Base-by-base conservation (phyloP, 495 filamentous ascomycete genomes). In the Aspergillus homomorphus region DNA sequence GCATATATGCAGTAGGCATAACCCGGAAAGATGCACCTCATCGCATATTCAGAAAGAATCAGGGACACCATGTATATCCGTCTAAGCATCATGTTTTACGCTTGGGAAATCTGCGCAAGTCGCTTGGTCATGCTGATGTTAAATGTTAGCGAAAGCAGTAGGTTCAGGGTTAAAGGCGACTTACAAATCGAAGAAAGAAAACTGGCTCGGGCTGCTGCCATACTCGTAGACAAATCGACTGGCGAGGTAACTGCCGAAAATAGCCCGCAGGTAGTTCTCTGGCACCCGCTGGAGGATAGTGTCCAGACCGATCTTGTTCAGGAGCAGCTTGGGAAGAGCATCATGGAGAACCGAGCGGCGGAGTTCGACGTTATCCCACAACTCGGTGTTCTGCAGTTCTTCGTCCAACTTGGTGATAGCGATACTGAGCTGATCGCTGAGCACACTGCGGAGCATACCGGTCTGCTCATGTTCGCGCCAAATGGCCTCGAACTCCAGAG, bases 181-280 rank as follows among this genome's bases (percentile, higher is more conserved):
- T 84, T 80, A 96, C 91, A 98, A 98, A 65, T 95, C 89, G 75
- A 96, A 98, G 82, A 98, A 98, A 8, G 94, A 90, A 77, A 98
- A 97, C 68, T 97, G 95, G 78, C 87, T 93, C 4, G 94, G 92
- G 62, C 82, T 84, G 76, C 91, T 93, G 69, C 94, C 94, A 71
- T 89, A 91, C 69, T 94, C 82, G 72, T 98, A 98, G 26, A 98
- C 90, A 71, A 98, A 98, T 19, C 94, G 86, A 66, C 89, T 93
- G 26, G 94, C 94, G 61, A 98, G 77, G 76, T 92, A 95, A 67
- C 89, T 94, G 60, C 94, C 94, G 70, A 98, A 98, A 69, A 98
- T 97, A 49, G 93, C 86, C 49, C 91, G 84, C 45, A 98, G 84
- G 65, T 98, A 98, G 67, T 87, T 89, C 54, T 96, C 89, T 2